Conservation (phyloP, 148 eudicot species). For the Rhododendron ferrugineum region DNA sequence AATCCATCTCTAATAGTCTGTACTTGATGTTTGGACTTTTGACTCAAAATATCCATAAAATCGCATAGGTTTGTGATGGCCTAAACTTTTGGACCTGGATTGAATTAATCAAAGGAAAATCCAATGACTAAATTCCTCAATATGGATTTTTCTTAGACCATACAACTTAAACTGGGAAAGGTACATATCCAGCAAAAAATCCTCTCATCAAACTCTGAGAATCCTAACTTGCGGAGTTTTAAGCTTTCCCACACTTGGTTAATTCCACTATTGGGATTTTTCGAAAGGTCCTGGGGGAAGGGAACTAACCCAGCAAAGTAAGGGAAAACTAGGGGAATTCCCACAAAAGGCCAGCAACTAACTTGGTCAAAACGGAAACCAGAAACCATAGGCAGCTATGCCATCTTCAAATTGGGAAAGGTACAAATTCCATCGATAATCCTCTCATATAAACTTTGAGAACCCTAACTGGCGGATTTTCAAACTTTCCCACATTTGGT, state of each 20-base stretch:
- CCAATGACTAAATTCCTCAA: not conserved
- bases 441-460: not conserved
- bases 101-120: not conserved
- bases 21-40: not conserved
- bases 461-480: not conserved
- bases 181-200: not conserved
- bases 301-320: not conserved
- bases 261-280: not conserved
- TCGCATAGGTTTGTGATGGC: not conserved
- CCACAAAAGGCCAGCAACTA: not conserved
- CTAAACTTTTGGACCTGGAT: not conserved
- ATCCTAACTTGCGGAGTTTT: not conserved
- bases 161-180: not conserved
- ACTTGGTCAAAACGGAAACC: not conserved
- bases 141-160: not conserved
- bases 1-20: not conserved
- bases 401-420: not conserved
- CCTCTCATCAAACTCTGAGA: not conserved
- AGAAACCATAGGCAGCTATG: not conserved
- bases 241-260: not conserved
- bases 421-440: not conserved
- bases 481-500: not conserved
- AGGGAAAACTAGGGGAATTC: not conserved
- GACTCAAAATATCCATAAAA: not conserved
- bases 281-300: not conserved